These are phyloP conservation scores for Diplodia corticola DNA, from an alignment of 2,329 filamentous ascomycete genomes.

Conservation along the genomic window DNA sequence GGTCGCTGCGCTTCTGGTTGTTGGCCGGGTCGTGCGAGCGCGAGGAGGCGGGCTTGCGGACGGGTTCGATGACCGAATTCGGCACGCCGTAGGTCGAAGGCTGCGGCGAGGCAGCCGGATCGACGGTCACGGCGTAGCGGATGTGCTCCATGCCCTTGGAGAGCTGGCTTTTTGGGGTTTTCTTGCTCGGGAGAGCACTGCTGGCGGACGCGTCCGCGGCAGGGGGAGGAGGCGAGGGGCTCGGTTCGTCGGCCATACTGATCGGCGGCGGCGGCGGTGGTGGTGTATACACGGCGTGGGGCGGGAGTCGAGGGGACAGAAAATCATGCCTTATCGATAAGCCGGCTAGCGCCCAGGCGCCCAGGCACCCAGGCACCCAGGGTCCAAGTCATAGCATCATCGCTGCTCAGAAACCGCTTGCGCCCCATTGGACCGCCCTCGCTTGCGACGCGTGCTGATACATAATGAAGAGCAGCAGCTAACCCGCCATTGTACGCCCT, in stretches of 20 bases:
- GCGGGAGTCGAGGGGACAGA: not conserved
- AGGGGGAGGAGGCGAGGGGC: not conserved
- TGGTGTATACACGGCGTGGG: not conserved
- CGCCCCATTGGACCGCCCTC: constrained; percentile 5
- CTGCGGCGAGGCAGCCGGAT: constrained; percentile 31
- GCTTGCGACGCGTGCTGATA: constrained; percentile 3
- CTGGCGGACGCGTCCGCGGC: not conserved
- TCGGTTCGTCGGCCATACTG: not conserved
- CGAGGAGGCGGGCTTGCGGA: constrained; percentile 48
- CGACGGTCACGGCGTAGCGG: constrained; percentile 50
- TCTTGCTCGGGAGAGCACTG: not conserved
- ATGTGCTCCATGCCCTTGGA: constrained; percentile 56
- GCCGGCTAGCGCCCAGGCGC: not conserved
- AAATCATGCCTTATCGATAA: constrained; percentile 19
- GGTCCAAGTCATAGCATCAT: constrained; percentile 12
- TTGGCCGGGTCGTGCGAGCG: constrained; percentile 71
- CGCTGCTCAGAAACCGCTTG: not conserved
- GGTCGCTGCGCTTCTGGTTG: constrained; percentile 84
- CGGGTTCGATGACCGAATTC: constrained; percentile 40
- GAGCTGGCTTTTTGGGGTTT: constrained; percentile 45
- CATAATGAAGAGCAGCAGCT: constrained; percentile 16
- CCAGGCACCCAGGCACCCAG: no score
- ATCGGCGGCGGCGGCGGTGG: not conserved
- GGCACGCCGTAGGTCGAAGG: constrained; percentile 51
- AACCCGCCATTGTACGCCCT: not conserved